These are phyloP conservation scores for Aspergillus intermedius DNA, from an alignment of 2,329 filamentous ascomycete species.

Conservation along the genomic window DNA sequence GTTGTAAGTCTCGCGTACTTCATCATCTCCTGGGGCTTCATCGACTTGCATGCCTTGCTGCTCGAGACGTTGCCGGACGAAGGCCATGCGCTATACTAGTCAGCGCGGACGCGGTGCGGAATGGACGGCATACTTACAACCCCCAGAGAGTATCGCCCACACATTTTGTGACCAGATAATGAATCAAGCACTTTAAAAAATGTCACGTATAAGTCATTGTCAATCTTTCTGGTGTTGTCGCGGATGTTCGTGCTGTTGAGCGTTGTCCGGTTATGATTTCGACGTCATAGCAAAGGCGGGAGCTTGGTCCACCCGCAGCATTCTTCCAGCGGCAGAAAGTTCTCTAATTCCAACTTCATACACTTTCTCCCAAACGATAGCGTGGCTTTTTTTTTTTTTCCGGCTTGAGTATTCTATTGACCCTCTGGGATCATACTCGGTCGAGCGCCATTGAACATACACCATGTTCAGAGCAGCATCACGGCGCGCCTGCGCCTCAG, in stretches of 20 bases:
- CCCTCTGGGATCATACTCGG: no score
- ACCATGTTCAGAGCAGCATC: slow-evolving; percentile 16
- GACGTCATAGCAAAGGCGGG: slow-evolving; percentile 22
- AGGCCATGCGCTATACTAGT: slow-evolving; percentile 59
- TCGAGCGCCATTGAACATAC: neutral
- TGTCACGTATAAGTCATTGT: neutral
- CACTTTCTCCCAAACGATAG: slow-evolving; percentile 3
- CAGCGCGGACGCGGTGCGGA: neutral
- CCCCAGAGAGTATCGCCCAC: slow-evolving; percentile 60
- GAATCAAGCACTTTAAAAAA: neutral
- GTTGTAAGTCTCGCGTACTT: slow-evolving; percentile 73
- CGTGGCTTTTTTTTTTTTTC: neutral
- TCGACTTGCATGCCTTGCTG: slow-evolving; percentile 67
- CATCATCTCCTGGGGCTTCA: slow-evolving; percentile 65
- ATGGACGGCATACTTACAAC: slow-evolving; percentile 43
- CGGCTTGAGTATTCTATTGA: neutral
- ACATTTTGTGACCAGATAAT: slow-evolving; percentile 45
- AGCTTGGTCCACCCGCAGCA: slow-evolving; percentile 18
- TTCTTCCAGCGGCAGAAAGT: neutral
- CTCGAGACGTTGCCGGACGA: slow-evolving; percentile 66
- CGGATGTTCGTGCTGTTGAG: neutral
- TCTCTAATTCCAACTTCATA: slow-evolving; percentile 10
- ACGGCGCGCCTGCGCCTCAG: slow-evolving; percentile 23
- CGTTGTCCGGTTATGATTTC: slow-evolving; percentile 2
- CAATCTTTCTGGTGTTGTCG: neutral